Conservation (phyloP, 179 eudicot genomes). For the Pouteria campechiana region DNA sequence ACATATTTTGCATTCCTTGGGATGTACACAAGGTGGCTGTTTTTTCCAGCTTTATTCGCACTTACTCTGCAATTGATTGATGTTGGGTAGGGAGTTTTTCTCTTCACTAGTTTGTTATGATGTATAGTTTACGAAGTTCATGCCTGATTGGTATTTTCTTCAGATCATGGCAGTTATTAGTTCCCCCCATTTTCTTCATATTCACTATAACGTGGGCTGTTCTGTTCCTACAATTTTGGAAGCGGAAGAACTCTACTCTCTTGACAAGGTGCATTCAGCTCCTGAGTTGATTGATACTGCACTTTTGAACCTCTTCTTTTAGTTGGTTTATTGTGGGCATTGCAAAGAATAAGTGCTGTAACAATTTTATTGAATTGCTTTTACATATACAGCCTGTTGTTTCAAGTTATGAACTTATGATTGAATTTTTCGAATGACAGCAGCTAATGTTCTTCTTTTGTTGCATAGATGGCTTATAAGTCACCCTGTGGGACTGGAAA, state of each 20-base stretch:
- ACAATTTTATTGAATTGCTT: too few relatives aligned
- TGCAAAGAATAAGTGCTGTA: too few relatives aligned
- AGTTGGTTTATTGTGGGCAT: background rate
- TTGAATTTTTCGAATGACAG: background rate
- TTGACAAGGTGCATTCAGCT: conserved; percentile 76
- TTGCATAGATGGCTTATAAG: conserved; percentile 62
- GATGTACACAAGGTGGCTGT: conserved; percentile 82
- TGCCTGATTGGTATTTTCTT: conserved; percentile 5
- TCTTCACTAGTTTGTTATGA: conserved; percentile 1
- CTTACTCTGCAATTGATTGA: conserved; percentile 50
- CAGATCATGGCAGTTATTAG: conserved; percentile 66
- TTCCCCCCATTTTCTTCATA: conserved; percentile 67
- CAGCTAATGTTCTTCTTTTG: background rate
- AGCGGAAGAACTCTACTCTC: conserved; percentile 76
- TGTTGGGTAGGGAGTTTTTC: conserved; percentile 50
- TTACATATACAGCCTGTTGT: too few relatives aligned
- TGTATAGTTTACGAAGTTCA: background rate
- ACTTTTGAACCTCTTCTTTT: background rate
- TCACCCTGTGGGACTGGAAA: conserved; percentile 43
- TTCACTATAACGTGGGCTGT: conserved; percentile 73
- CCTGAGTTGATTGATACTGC: background rate
- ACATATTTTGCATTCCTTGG: conserved; percentile 90
- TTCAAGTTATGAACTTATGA: too few relatives aligned
- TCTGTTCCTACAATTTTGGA: conserved; percentile 90
- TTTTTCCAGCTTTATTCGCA: conserved; percentile 78